A percentile compares a stretch with the other conserved stretches of the same genome.
Conservation (phyloP, 31 red algal genomes). For the Porphyra umbilicalis region DNA sequence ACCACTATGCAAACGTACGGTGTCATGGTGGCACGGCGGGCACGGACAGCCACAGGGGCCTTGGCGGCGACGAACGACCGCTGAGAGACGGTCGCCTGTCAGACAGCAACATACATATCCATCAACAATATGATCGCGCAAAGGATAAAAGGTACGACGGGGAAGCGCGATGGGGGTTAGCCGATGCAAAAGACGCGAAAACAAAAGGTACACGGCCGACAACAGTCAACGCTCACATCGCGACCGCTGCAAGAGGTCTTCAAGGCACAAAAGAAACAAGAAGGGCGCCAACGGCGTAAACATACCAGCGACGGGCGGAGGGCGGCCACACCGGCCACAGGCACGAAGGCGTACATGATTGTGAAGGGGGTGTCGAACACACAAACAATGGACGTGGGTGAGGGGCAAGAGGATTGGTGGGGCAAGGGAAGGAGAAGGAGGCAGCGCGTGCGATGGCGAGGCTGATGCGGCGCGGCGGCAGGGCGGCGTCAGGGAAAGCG, state of each 20-base stretch:
- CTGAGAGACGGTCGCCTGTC: neutral
- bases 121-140: neutral
- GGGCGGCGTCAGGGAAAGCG: too few relatives aligned
- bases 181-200: too few relatives aligned
- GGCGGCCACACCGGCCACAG: neutral
- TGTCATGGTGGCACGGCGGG: neutral
- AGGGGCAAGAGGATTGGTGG: neutral
- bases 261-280: too few relatives aligned
- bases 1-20: neutral
- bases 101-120: neutral
- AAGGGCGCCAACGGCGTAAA: neutral
- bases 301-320: neutral
- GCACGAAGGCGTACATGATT: neutral
- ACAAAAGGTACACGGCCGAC: too few relatives aligned
- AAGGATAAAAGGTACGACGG: too few relatives aligned
- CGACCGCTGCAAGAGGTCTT: too few relatives aligned
- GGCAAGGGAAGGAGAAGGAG: neutral
- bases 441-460: too few relatives aligned
- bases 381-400: neutral
- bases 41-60: neutral
- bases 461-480: too few relatives aligned
- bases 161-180: too few relatives aligned
- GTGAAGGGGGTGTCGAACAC: neutral
- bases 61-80: neutral
- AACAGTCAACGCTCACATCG: too few relatives aligned